phyloP scores from a whole-genome alignment of 352 stramenopile genomes.

The Phytophthora foliorum region DNA sequence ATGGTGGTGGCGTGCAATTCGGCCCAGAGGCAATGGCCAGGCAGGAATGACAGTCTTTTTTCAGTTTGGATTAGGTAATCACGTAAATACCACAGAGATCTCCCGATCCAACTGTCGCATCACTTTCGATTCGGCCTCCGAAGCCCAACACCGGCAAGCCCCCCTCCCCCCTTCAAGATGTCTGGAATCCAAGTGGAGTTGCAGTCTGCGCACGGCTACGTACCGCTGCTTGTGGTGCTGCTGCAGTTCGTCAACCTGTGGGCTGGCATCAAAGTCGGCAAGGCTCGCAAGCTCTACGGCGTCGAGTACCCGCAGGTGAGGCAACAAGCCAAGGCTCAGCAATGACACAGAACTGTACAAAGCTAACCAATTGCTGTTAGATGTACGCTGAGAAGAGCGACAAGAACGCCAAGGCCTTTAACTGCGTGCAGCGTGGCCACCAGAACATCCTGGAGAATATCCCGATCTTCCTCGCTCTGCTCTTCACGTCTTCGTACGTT shows the following conservation, averaged over 20 bases:
- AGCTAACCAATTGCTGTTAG: slow-evolving; percentile 31
- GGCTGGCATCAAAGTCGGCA: slow-evolving; percentile 59
- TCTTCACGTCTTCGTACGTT: slow-evolving; percentile 69
- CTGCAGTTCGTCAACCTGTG: slow-evolving; percentile 63
- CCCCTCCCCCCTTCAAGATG: neutral
- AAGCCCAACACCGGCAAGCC: slow-evolving; percentile 17
- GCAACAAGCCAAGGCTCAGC: neutral
- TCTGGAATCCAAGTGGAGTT: slow-evolving; percentile 37
- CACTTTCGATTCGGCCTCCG: neutral
- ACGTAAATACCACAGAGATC: neutral
- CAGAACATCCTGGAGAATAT: slow-evolving; percentile 94
- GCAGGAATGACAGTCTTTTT: too few relatives aligned
- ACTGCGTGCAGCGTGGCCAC: slow-evolving; percentile 93
- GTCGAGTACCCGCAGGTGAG: slow-evolving; percentile 63
- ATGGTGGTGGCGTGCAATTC: too few relatives aligned
- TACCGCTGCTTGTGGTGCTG: slow-evolving; percentile 62
- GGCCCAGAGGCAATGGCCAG: too few relatives aligned
- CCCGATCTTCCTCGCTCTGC: slow-evolving; percentile 65
- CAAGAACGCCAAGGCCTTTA: slow-evolving; percentile 92
- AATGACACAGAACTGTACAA: neutral
- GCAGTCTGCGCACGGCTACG: slow-evolving; percentile 58
- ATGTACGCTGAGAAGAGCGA: slow-evolving; percentile 91
- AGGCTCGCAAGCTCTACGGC: slow-evolving; percentile 73
- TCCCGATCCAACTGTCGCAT: neutral
- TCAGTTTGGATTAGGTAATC: neutral